Conservation (phyloP, 352 stramenopile species). For the Globisporangium okanoganense region DNA sequence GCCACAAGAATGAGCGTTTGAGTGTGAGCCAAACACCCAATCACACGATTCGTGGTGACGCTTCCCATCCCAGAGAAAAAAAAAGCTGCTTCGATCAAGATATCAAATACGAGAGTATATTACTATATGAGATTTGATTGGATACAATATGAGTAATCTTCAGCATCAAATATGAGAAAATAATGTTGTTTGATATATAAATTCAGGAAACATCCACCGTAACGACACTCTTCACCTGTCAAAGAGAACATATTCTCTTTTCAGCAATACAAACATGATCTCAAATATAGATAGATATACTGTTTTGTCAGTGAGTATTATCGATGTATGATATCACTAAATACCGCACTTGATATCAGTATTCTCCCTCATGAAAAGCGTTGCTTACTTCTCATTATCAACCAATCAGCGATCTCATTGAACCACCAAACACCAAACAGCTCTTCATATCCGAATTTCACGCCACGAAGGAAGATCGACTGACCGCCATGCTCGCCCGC, state of each 20-base stretch:
- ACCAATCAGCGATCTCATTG: constrained; percentile 6
- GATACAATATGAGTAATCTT: too few relatives aligned
- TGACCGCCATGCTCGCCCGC: constrained; percentile 13
- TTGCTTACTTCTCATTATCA: background rate
- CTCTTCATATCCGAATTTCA: constrained; percentile 15
- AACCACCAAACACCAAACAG: background rate
- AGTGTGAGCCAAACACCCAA: background rate
- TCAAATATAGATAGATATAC: too few relatives aligned
- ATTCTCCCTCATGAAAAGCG: background rate
- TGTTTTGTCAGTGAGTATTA: background rate
- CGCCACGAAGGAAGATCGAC: background rate
- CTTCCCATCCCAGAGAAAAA: constrained; percentile 1
- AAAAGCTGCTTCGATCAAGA: background rate
- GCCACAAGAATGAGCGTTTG: background rate
- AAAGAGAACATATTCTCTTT: background rate
- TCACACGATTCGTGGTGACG: background rate
- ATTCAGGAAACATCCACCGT: background rate
- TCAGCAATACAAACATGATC: background rate
- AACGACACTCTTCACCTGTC: background rate
- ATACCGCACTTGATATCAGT: background rate
- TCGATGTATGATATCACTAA: background rate
- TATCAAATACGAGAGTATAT: background rate
- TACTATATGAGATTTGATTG: too few relatives aligned
- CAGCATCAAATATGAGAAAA: background rate
- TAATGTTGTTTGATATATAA: background rate